Evolutionary conservation across 164 flowering plant genomes (phyloP).

Genomic region (Saururus chinensis): DNA sequence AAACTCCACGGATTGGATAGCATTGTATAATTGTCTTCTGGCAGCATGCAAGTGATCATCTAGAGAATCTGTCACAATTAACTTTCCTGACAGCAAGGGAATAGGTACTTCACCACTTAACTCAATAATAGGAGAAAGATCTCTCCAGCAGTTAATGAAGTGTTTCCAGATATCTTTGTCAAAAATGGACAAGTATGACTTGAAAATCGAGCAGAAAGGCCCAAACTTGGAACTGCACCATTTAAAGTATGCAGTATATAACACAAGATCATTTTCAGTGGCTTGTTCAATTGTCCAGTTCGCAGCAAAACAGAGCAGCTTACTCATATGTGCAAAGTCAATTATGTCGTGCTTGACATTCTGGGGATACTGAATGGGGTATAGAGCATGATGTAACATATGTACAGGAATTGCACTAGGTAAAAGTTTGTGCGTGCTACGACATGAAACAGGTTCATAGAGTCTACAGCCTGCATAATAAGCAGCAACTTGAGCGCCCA

Average conservation of each 20-base stretch:
- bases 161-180: constrained; percentile 50
- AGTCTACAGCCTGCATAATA: constrained; percentile 11
- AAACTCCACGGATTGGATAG: constrained; percentile 33
- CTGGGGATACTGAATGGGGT: constrained; percentile 18
- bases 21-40: constrained; percentile 27
- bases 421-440: constrained; percentile 5
- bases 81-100: constrained; percentile 53
- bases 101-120: constrained; percentile 19
- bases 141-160: constrained; percentile 21
- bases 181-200: constrained; percentile 24
- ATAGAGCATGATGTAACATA: constrained; percentile 21
- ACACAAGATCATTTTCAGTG: constrained; percentile 40
- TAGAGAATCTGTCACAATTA: constrained; percentile 25
- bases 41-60: constrained; percentile 8
- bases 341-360: not conserved
- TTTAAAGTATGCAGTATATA: constrained; percentile 53
- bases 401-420: constrained; percentile 14
- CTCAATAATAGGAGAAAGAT: constrained; percentile 24
- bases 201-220: constrained; percentile 35
- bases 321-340: constrained; percentile 6
- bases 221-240: constrained; percentile 40
- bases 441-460: constrained; percentile 3
- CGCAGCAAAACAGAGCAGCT: constrained; percentile 67
- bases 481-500: constrained; percentile 53
- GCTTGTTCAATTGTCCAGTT: constrained; percentile 86